Evolutionary conservation across 148 eudicot species (phyloP).

Genomic region (Rhododendron ovatum): DNA sequence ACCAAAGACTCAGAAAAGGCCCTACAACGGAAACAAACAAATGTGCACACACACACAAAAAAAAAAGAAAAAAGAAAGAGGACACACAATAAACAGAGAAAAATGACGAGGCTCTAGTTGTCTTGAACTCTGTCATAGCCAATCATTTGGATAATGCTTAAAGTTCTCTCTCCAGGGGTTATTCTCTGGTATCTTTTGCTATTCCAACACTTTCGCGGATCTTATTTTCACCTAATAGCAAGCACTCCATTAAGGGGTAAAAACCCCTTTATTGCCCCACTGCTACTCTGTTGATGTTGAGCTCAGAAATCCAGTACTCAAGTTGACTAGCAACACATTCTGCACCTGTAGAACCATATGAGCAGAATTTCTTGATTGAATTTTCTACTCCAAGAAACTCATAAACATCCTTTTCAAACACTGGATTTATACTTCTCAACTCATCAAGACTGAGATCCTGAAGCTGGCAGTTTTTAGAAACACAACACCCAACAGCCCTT

Average conservation of each 20-base stretch:
- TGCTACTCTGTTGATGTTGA: conserved; percentile 30
- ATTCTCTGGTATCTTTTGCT: neutral
- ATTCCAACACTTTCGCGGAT: neutral
- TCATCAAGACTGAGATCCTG: conserved; percentile 69
- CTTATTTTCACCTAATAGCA: neutral
- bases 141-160: neutral
- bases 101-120: neutral
- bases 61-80: neutral
- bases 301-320: conserved; percentile 58
- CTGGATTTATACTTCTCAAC: conserved; percentile 46
- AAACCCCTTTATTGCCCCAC: neutral
- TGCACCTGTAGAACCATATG: conserved; percentile 94
- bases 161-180: neutral
- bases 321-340: conserved; percentile 78
- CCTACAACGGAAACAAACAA: neutral
- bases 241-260: neutral
- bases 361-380: conserved; percentile 72
- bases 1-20: neutral
- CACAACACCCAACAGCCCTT: conserved; percentile 73
- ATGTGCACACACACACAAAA: neutral
- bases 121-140: neutral
- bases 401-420: conserved; percentile 69
- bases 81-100: neutral
- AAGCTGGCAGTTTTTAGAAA: conserved; percentile 63
- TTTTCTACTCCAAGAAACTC: conserved; percentile 88